Evolutionary conservation across 2,329 filamentous ascomycete genomes (phyloP).

Genomic region (Diaporthe sp.): DNA sequence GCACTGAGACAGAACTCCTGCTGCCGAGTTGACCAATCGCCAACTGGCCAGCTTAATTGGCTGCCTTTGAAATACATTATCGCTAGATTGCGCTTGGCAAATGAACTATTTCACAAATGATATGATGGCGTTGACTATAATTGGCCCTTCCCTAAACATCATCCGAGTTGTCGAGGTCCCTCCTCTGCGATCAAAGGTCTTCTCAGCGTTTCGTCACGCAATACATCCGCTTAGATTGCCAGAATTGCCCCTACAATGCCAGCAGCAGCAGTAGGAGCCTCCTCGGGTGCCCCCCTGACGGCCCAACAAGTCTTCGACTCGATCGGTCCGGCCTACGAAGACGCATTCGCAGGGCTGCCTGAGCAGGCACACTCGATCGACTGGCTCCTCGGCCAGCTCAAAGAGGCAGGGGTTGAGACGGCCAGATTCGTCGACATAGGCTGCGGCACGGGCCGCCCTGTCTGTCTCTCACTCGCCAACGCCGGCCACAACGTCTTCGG

Average conservation of each 20-base stretch:
- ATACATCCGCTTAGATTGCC: neutral
- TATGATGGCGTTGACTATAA: neutral
- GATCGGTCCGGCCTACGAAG: constrained; percentile 46
- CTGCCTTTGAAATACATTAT: neutral
- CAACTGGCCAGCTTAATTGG: neutral
- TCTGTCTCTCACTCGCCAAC: constrained; percentile 43
- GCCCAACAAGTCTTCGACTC: constrained; percentile 45
- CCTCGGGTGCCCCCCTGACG: constrained; percentile 27
- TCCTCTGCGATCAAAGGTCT: neutral
- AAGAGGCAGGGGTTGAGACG: constrained; percentile 20
- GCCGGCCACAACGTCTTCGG: constrained; percentile 47
- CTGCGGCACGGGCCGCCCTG: constrained; percentile 47
- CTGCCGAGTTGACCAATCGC: no score
- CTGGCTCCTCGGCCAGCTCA: constrained; percentile 44
- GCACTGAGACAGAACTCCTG: neutral
- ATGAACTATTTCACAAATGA: neutral
- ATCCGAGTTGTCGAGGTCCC: neutral
- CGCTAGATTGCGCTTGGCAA: neutral
- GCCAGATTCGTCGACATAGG: constrained; percentile 46
- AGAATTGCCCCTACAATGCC: neutral
- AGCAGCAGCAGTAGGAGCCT: neutral
- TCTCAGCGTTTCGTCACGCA: neutral
- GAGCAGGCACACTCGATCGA: constrained; percentile 42
- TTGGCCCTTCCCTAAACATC: no score
- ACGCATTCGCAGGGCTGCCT: constrained; percentile 44